Base-by-base conservation (phyloP, 2,329 filamentous ascomycete species). In the Aspergillus nomiae region DNA sequence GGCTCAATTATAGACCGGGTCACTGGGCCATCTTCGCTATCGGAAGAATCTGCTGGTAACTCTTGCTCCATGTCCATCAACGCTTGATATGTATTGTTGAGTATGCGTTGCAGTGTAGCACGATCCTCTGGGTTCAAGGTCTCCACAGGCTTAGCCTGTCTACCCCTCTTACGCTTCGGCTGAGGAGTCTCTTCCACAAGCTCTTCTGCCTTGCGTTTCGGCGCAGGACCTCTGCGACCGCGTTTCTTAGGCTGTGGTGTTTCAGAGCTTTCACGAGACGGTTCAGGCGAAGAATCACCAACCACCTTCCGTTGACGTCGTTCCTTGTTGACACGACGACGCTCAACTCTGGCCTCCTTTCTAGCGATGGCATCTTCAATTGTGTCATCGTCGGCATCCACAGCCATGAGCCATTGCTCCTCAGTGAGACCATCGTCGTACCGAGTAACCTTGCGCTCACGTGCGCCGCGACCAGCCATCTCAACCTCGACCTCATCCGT, bases 401-500 rank as follows among this genome's bases (percentile, higher is more conserved):
- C 94, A 59, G 95, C 95, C 83, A 97, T 94, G 58, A 98, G 86
- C 95, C 95, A 99, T 78, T 99, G 96, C 81, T 99, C 95, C 80
- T 99, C 96, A 0, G 95, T 98, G 34, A 99, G 87, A 58, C 96
- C 95, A 73, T 99, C 95, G 72, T 99, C 95, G 71, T 99, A 99
- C 77, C 91, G 91, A 72, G 97, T 94, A 73, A 92, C 90, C 69
- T 93, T 97, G 65, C 96, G 90, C 80, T 99, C 95, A 82, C 95
- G 91, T 67, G 94, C 94, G 71, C 95, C 95, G 77, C 95, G 94
- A 64, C 95, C 95, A 30, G 89, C 82, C 36, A 89, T 84, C 67
- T 95, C 92, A n/a, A 75, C 65, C 65, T 92, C 90, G 24, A 89
- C 86, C 69, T 96, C 92, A 69, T 96, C 92, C 0, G 87, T 84